A percentile compares a stretch with the other conserved stretches of the same genome.
Conservation (phyloP, 2,329 filamentous ascomycete genomes). For the Stagonosporopsis rhizophila region DNA sequence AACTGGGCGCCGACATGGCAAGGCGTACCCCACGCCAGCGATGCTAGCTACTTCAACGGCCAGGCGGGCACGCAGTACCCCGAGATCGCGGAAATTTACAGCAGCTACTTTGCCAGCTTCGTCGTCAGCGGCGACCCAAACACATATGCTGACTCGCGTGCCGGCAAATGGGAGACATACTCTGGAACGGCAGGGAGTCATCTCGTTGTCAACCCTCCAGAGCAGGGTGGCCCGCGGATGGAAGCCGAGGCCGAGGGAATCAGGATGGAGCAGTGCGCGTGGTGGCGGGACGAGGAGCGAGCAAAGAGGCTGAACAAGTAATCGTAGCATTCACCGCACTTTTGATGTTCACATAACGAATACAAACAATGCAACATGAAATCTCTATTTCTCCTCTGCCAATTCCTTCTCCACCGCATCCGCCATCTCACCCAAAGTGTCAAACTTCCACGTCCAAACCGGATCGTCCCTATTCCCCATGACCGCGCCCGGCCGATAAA, state of each 20-base stretch:
- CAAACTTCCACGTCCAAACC: constrained; percentile 61
- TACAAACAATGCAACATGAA: neutral
- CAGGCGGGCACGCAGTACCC: constrained; percentile 35
- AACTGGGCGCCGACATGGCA: constrained; percentile 34
- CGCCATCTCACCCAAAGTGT: constrained; percentile 67
- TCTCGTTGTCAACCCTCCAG: constrained; percentile 34
- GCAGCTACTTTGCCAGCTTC: constrained; percentile 47
- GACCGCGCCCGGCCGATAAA: constrained; percentile 59
- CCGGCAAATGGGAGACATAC: constrained; percentile 43
- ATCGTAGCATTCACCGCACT: neutral
- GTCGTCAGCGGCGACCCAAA: constrained; percentile 47
- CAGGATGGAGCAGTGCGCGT: constrained; percentile 39
- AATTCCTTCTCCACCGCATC: constrained; percentile 57
- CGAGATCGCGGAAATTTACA: constrained; percentile 41
- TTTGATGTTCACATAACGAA: neutral
- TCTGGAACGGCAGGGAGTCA: constrained; percentile 20
- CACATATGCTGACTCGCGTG: constrained; percentile 27
- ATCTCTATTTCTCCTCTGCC: neutral
- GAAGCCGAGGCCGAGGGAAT: constrained; percentile 37
- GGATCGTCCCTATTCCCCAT: constrained; percentile 57
- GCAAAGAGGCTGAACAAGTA: constrained; percentile 44
- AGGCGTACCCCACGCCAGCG: constrained; percentile 45
- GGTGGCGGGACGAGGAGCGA: constrained; percentile 44
- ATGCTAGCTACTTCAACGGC: constrained; percentile 43
- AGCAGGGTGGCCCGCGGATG: constrained; percentile 32